A percentile compares a stretch with the other conserved stretches of the same genome.
These are phyloP conservation scores for Cavenderia fasciculata DNA, from an alignment of 78 protist genomes.

Conservation along the genomic window DNA sequence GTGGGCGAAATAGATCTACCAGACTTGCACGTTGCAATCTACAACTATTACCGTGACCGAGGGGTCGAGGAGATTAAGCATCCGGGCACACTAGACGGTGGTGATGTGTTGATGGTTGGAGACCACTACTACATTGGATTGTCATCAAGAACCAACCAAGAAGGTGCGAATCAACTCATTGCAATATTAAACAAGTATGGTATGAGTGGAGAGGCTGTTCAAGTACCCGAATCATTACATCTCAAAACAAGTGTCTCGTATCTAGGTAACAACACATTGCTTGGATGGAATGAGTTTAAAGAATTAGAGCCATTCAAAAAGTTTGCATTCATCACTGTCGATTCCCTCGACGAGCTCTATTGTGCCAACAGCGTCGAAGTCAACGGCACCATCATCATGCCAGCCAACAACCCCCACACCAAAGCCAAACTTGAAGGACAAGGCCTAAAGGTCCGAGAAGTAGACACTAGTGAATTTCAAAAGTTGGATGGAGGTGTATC, in stretches of 20 bases:
- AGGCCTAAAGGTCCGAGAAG: neutral
- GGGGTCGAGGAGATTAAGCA: neutral
- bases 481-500: constrained; percentile 37
- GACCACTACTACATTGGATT: constrained; percentile 4
- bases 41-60: neutral
- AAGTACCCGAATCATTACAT: neutral
- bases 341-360: neutral
- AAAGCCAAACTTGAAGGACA: neutral
- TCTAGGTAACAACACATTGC: constrained; percentile 4
- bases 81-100: constrained; percentile 12
- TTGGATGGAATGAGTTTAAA: constrained; percentile 8
- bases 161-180: neutral
- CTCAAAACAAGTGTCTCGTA: constrained; percentile 15
- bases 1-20: neutral
- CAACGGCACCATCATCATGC: neutral
- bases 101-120: constrained; percentile 42
- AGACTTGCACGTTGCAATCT: neutral
- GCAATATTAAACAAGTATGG: neutral
- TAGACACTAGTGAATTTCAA: constrained; percentile 11
- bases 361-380: constrained; percentile 11
- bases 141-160: constrained; percentile 1
- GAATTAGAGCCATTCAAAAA: neutral
- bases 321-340: neutral
- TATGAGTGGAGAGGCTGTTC: neutral
- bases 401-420: neutral